A percentile compares a stretch with the other conserved stretches of the same genome.
phyloP scores from a whole-genome alignment of 306 rosid species.

The Mimosa pudica region DNA sequence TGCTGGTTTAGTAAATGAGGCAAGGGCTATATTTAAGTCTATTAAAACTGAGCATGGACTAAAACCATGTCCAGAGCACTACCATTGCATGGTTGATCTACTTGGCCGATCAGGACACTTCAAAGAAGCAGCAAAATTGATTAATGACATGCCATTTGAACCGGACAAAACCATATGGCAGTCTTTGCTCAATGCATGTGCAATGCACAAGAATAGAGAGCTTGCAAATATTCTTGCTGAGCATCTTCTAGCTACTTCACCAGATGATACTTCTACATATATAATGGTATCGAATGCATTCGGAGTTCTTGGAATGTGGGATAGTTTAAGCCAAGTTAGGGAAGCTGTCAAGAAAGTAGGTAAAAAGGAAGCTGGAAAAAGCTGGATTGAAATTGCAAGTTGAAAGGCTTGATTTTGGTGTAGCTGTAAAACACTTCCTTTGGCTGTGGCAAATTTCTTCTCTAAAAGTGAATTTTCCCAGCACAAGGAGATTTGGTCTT shows the following conservation, averaged over 20 bases:
- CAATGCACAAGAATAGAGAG: constrained; percentile 56
- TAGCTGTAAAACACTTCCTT: background rate
- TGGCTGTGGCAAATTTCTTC: background rate
- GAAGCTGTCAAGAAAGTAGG: constrained; percentile 53
- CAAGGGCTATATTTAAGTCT: constrained; percentile 57
- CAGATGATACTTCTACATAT: constrained; percentile 71
- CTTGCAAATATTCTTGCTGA: constrained; percentile 60
- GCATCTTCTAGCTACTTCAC: constrained; percentile 56
- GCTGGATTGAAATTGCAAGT: constrained; percentile 71
- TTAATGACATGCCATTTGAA: constrained; percentile 68
- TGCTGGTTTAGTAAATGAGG: constrained; percentile 76
- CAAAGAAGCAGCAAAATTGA: constrained; percentile 62
- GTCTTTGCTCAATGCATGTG: constrained; percentile 77
- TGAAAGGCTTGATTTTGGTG: constrained; percentile 44
- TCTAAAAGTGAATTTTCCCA: background rate
- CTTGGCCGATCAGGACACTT: constrained; percentile 70
- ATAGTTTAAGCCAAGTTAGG: constrained; percentile 24
- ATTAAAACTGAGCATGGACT: constrained; percentile 58
- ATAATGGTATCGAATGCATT: constrained; percentile 75
- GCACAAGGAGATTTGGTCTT: background rate
- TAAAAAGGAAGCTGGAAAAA: constrained; percentile 69
- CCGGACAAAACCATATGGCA: constrained; percentile 72
- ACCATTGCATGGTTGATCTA: constrained; percentile 85
- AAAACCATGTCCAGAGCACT: constrained; percentile 66
- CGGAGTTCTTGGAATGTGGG: constrained; percentile 83